Conservation (phyloP, 1,284 basidiomycete genomes). For the Xerocomus minutiporus region DNA sequence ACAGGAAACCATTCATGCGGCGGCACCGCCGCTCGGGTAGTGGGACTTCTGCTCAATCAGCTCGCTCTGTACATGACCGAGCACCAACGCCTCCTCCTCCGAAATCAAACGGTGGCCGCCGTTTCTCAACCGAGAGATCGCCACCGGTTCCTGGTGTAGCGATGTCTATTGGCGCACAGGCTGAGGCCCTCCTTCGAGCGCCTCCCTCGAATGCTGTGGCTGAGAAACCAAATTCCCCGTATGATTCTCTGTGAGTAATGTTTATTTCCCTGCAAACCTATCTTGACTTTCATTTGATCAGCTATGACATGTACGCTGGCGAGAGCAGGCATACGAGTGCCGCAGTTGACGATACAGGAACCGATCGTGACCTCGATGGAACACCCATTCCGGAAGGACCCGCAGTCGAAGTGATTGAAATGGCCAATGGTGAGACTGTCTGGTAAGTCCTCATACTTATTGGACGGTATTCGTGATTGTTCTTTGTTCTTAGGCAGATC, state of each 20-base stretch:
- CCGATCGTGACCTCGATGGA: constrained; percentile 21
- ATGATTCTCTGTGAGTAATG: constrained; percentile 68
- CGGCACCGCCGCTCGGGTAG: constrained; percentile 57
- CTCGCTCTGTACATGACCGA: constrained; percentile 70
- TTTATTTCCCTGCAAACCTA: constrained; percentile 9
- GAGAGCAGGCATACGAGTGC: constrained; percentile 41
- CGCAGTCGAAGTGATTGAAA: constrained; percentile 71
- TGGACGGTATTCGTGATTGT: constrained; percentile 5
- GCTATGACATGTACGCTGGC: constrained; percentile 75
- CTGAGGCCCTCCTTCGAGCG: constrained; percentile 42
- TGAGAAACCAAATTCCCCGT: constrained; percentile 62
- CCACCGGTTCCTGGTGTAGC: constrained; percentile 71
- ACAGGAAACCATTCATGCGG: constrained; percentile 49
- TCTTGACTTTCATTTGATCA: constrained; percentile 33
- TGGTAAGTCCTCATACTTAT: constrained; percentile 48
- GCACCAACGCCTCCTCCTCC: constrained; percentile 78
- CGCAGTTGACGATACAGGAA: constrained; percentile 23
- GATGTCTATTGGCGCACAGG: constrained; percentile 43
- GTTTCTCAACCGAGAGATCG: constrained; percentile 59
- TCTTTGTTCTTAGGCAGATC: constrained; percentile 56
- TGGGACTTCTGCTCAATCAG: constrained; percentile 45
- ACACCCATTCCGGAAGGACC: constrained; percentile 47
- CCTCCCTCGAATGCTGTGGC: constrained; percentile 39
- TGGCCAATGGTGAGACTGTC: constrained; percentile 78
- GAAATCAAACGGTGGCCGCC: constrained; percentile 47